phyloP scores from a whole-genome alignment of 306 rosid species.

The Casuarina glauca region DNA sequence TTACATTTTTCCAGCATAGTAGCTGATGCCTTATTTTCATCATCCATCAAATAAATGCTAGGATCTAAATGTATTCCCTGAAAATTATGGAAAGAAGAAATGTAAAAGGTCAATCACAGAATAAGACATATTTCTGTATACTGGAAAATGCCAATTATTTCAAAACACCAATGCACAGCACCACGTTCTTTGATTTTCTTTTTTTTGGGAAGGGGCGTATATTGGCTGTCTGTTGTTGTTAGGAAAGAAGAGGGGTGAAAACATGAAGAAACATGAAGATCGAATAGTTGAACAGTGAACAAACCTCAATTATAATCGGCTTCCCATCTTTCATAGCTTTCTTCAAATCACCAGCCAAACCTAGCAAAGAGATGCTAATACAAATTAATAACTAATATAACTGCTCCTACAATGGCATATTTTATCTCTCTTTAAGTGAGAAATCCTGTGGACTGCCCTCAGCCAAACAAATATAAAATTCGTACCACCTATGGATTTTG shows the following conservation, averaged over 20 bases:
- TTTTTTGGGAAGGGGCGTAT: too few relatives aligned
- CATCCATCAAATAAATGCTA: slow-evolving; percentile 93
- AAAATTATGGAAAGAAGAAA: slow-evolving; percentile 18
- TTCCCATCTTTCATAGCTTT: slow-evolving; percentile 99
- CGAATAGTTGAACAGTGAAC: not conserved
- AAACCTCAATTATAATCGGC: slow-evolving; percentile 93
- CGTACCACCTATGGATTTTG: slow-evolving; percentile 5
- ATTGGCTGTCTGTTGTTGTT: too few relatives aligned
- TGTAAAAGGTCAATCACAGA: slow-evolving; percentile 7
- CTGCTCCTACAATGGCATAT: not conserved
- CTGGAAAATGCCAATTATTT: not conserved
- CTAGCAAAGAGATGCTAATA: slow-evolving; percentile 46
- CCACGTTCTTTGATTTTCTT: too few relatives aligned
- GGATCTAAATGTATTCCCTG: slow-evolving; percentile 99
- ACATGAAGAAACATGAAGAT: not conserved
- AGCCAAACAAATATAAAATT: slow-evolving; percentile 1
- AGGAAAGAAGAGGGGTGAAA: not conserved
- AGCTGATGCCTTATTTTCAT: slow-evolving; percentile 63
- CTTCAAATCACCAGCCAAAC: slow-evolving; percentile 96
- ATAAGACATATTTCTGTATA: slow-evolving; percentile 10
- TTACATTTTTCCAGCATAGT: slow-evolving; percentile 37
- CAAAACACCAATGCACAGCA: not conserved
- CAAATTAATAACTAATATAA: slow-evolving; percentile 4
- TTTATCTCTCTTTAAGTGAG: not conserved
- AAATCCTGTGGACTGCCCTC: slow-evolving; percentile 3